Conservation (phyloP, 2,329 filamentous ascomycete species). For the Torrubiellomyces zombiae region DNA sequence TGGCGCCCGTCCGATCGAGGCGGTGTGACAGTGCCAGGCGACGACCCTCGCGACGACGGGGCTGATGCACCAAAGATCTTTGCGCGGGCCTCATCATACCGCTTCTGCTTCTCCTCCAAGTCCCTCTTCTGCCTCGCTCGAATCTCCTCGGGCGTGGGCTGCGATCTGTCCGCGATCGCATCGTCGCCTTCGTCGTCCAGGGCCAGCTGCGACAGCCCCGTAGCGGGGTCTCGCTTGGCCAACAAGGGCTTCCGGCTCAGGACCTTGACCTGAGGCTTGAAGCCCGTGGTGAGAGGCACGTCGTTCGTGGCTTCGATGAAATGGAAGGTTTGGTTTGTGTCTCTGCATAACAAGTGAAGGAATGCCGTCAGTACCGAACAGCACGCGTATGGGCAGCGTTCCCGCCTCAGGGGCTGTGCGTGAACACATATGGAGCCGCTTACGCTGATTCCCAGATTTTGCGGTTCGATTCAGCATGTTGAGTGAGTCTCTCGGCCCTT, state of each 20-base stretch:
- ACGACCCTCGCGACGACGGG: constrained; percentile 39
- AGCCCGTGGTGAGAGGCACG: constrained; percentile 45
- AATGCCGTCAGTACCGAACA: constrained; percentile 2
- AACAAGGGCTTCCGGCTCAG: constrained; percentile 66
- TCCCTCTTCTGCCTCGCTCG: constrained; percentile 63
- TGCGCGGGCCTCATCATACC: constrained; percentile 77
- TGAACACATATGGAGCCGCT: too few relatives aligned
- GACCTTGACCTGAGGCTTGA: constrained; percentile 71
- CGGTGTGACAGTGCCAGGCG: constrained; percentile 43
- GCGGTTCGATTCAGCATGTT: constrained; percentile 69
- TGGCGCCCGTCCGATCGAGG: constrained; percentile 24
- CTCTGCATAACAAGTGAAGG: constrained; percentile 27
- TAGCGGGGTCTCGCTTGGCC: constrained; percentile 37
- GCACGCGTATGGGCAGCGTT: not conserved
- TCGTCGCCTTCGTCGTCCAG: constrained; percentile 41
- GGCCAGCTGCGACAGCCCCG: constrained; percentile 28
- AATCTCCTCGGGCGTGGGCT: constrained; percentile 59
- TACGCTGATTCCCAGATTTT: constrained; percentile 85
- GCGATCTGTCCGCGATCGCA: constrained; percentile 44
- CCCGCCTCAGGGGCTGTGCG: too few relatives aligned
- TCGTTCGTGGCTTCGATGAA: constrained; percentile 51
- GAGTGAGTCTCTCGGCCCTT: constrained; percentile 61
- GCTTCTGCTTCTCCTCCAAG: constrained; percentile 74
- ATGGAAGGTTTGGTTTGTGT: constrained; percentile 57
- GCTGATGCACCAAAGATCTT: constrained; percentile 61